Base-by-base conservation (phyloP, 1,284 basidiomycete genomes). In the Laetiporus sulphureus region DNA sequence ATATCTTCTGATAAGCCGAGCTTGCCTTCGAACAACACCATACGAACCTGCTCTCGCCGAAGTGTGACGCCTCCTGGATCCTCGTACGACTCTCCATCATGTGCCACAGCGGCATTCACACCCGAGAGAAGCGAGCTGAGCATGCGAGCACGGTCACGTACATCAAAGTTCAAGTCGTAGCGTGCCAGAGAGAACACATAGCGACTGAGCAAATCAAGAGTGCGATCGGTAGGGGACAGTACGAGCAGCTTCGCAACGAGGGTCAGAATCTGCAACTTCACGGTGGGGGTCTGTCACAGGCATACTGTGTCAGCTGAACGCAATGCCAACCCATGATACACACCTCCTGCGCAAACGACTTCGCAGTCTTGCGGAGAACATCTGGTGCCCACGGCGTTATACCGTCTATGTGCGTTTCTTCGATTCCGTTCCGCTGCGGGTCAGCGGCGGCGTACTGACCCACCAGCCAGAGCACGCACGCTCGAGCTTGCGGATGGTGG, bases 401-500 rank as follows among this genome's bases (percentile, higher is more conserved):
- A 4, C 77, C 76, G 36, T 77, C 71, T 4, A 71, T 51, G 1
- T 50, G 53, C 7, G 29, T 36, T 1, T 46, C 43, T 1, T 31
- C 36, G 13, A 36, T 38, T 2, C 52, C 56, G 44, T 47, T 54
- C 13, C 27, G 35, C 24, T 27, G 32, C 12, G 40, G 45, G 7
- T 46, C 41, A 23, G 61, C 52, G 6, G 67, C 68, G 3, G 85
- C 74, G 58, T 89, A 91, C 60, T 94, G 90, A 0, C 93, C 93
- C 0, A 91, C 90, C 0, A 96, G 74, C 91, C 91, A 94, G 30
- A 91, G 66, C 0, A 95, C 79, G 51, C 86, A 92, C 0, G 91
- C 89, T 19, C 88, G 69, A 0, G 93, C 91, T 48, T 78, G 73
- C 1, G 84, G 70, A 54, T 91, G 85, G 12, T 67, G 73, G 37